Percentiles rank a stretch among this genome's conserved stretches.
These are phyloP conservation scores for Sporisorium exsertum DNA, from an alignment of 1,284 basidiomycete genomes.

Conservation along the genomic window DNA sequence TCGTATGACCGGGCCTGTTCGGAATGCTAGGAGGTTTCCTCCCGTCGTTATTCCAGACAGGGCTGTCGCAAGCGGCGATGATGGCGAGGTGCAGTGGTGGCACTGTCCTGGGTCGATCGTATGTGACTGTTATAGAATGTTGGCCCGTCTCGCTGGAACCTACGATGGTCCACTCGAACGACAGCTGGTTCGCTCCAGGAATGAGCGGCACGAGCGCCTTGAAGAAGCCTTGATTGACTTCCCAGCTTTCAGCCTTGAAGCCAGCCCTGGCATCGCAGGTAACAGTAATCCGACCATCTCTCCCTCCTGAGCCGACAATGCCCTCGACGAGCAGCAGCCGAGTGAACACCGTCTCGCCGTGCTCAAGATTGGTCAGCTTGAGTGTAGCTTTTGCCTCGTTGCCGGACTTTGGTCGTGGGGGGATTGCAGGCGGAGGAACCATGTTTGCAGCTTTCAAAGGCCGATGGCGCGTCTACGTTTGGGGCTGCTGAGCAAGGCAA, in stretches of 20 bases:
- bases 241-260: constrained; percentile 35
- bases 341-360: constrained; percentile 32
- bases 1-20: not conserved
- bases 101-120: constrained; percentile 12
- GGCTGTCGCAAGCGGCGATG: constrained; percentile 38
- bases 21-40: constrained; percentile 14
- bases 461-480: constrained; percentile 51
- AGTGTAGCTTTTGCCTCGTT: not conserved
- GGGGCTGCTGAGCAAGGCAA: constrained; percentile 60
- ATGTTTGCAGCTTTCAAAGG: constrained; percentile 9
- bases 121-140: constrained; percentile 9
- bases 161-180: constrained; percentile 11
- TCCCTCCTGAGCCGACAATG: not conserved
- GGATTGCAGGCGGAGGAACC: not conserved
- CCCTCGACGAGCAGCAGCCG: constrained; percentile 45
- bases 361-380: constrained; percentile 28
- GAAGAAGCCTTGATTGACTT: constrained; percentile 42
- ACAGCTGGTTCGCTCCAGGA: constrained; percentile 28
- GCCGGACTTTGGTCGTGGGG: constrained; percentile 1
- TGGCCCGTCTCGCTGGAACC: not conserved
- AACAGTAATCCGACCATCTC: constrained; percentile 18
- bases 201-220: constrained; percentile 46
- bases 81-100: constrained; percentile 47
- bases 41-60: constrained; percentile 31
- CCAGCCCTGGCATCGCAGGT: constrained; percentile 11